A percentile compares a stretch with the other conserved stretches of the same genome.
Conservation (phyloP, 225 moss, liverwort and hornwort genomes). For the Ulota crispa region DNA sequence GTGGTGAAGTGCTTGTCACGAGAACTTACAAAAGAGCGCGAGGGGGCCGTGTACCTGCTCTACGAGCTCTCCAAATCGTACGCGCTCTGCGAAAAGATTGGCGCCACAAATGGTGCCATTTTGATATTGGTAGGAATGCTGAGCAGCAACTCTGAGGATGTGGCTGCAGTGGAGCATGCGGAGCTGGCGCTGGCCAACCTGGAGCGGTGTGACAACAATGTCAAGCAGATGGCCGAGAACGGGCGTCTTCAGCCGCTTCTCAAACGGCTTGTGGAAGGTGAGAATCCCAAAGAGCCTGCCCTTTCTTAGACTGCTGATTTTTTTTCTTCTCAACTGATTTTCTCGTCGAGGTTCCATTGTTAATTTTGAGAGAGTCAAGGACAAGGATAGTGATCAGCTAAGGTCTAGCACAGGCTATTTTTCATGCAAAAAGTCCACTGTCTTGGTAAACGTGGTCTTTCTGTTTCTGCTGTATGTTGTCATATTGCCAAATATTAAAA, state of each 20-base stretch:
- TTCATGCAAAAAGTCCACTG: neutral
- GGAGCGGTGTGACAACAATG: constrained; percentile 61
- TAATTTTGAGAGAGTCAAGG: neutral
- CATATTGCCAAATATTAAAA: neutral
- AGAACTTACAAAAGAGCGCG: constrained; percentile 54
- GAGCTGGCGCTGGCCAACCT: constrained; percentile 57
- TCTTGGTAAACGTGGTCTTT: neutral
- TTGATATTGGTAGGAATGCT: constrained; percentile 64
- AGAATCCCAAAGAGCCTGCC: constrained; percentile 1
- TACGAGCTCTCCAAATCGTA: constrained; percentile 59
- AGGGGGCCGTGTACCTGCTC: constrained; percentile 61
- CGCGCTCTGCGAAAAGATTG: constrained; percentile 58
- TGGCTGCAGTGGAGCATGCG: constrained; percentile 47
- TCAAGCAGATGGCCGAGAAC: constrained; percentile 73
- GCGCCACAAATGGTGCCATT: constrained; percentile 67
- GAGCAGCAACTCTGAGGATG: constrained; percentile 62
- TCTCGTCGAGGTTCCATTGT: neutral
- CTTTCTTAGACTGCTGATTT: neutral
- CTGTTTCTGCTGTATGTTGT: neutral
- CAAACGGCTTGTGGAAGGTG: constrained; percentile 60
- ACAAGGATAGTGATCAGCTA: neutral
- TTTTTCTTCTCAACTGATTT: neutral
- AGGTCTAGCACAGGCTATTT: neutral
- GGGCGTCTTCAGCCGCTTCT: constrained; percentile 71
- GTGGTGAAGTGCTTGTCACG: constrained; percentile 67